These are phyloP conservation scores for Zygosaccharomyces pseudorouxii DNA, from an alignment of 805 yeast genomes.

Conservation along the genomic window DNA sequence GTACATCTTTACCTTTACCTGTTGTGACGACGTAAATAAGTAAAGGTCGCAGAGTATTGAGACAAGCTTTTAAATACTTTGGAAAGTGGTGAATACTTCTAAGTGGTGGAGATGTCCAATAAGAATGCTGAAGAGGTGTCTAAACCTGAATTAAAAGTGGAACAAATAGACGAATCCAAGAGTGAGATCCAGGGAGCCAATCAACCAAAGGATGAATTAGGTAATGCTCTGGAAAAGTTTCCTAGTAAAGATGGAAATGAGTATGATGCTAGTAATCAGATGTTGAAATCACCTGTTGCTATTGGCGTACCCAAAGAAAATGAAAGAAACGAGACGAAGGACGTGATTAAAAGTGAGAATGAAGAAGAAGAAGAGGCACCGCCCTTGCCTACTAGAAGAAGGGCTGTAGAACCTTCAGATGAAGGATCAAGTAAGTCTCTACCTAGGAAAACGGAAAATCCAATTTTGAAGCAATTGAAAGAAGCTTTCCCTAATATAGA, in stretches of 20 bases:
- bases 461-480: constrained; percentile 47
- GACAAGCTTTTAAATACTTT: neutral
- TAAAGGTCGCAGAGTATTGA: neutral
- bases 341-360: constrained; percentile 6
- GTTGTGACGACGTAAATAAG: neutral
- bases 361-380: constrained; percentile 19
- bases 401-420: neutral
- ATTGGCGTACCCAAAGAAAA: constrained; percentile 4
- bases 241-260: neutral
- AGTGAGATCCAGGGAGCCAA: neutral
- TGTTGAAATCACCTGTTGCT: neutral
- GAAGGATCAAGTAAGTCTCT: constrained; percentile 3
- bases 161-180: constrained; percentile 1
- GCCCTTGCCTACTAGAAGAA: constrained; percentile 28
- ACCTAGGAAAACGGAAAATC: constrained; percentile 19
- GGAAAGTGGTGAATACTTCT: neutral
- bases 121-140: constrained; percentile 4
- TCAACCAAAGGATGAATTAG: neutral
- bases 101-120: constrained; percentile 2
- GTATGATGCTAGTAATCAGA: constrained; percentile 9
- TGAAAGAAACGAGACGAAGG: constrained; percentile 5
- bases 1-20: neutral
- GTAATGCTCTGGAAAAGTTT: neutral
- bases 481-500: constrained; percentile 87
- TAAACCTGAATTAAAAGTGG: constrained; percentile 6